phyloP scores from a whole-genome alignment of 2,329 filamentous ascomycete genomes.

The Sporothrix phasma region DNA sequence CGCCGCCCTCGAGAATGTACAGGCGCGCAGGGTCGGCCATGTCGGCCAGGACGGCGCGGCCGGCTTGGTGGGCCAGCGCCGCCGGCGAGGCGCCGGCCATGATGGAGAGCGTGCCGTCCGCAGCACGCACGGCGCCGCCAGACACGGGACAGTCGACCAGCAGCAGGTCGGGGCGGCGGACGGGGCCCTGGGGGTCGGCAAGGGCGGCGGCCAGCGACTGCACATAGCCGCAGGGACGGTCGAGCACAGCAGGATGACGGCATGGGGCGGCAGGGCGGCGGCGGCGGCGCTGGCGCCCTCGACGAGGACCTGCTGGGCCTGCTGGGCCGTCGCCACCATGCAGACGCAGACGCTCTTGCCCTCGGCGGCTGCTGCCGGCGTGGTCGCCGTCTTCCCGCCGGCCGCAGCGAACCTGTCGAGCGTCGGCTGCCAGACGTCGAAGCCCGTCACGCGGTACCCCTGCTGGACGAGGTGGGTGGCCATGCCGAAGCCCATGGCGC shows the following conservation, averaged over 20 bases:
- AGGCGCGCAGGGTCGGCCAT: constrained; percentile 55
- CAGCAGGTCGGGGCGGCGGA: constrained; percentile 50
- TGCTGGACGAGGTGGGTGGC: constrained; percentile 60
- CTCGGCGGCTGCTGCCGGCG: constrained; percentile 51
- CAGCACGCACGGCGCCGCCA: constrained; percentile 57
- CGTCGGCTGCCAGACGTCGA: constrained; percentile 58
- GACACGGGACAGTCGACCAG: constrained; percentile 66
- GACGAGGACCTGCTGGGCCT: constrained; percentile 50
- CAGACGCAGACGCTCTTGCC: constrained; percentile 53
- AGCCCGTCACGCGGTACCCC: constrained; percentile 59
- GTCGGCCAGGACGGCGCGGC: constrained; percentile 48
- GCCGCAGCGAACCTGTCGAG: constrained; percentile 54
- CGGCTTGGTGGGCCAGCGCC: constrained; percentile 50
- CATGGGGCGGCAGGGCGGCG: constrained; percentile 42
- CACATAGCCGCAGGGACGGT: constrained; percentile 61
- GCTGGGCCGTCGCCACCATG: constrained; percentile 63
- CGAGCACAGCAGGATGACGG: constrained; percentile 56
- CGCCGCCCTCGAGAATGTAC: constrained; percentile 47
- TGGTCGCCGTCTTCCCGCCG: constrained; percentile 49
- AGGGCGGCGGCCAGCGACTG: constrained; percentile 50
- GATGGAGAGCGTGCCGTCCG: constrained; percentile 63
- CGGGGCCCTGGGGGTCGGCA: constrained; percentile 40
- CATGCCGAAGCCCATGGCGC: constrained; percentile 78
- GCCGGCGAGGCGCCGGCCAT: constrained; percentile 55
- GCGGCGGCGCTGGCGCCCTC: constrained; percentile 43